These are phyloP conservation scores for Thermothelomyces thermophilus DNA, from an alignment of 2,329 filamentous ascomycete species.

Conservation along the genomic window DNA sequence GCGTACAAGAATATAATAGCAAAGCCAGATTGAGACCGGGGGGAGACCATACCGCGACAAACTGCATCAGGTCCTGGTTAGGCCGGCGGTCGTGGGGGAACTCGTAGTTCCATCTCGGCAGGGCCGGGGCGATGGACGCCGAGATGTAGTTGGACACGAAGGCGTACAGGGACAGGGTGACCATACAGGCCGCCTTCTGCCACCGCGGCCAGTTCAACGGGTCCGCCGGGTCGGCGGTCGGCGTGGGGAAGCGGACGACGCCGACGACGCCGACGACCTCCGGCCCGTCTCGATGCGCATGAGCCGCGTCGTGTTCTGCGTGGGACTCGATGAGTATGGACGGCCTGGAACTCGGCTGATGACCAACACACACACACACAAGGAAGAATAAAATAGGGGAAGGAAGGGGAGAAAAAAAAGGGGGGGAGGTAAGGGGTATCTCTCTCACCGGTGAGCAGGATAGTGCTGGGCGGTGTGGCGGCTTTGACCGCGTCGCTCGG, in stretches of 20 bases:
- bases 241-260: slow-evolving; percentile 22
- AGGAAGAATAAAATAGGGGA: too few species aligned
- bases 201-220: slow-evolving; percentile 32
- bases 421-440: too few species aligned
- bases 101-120: slow-evolving; percentile 28
- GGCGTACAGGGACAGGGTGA: slow-evolving; percentile 28
- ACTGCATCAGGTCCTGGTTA: slow-evolving; percentile 25
- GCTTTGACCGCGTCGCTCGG: slow-evolving; percentile 17
- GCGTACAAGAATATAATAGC: too few species aligned
- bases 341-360: too few species aligned
- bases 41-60: slow-evolving; percentile 28
- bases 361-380: too few species aligned
- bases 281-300: slow-evolving; percentile 1
- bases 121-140: slow-evolving; percentile 29
- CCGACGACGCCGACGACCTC: slow-evolving; percentile 15
- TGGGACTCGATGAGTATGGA: not conserved
- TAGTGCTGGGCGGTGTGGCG: slow-evolving; percentile 23
- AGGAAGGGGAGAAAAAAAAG: not conserved
- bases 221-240: slow-evolving; percentile 30
- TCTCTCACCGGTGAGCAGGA: slow-evolving; percentile 19
- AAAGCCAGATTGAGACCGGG: too few species aligned
- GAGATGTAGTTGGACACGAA: slow-evolving; percentile 32
- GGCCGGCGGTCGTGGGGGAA: slow-evolving; percentile 27
- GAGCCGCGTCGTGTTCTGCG: slow-evolving; percentile 11
- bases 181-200: slow-evolving; percentile 29